These are phyloP conservation scores for Termitomyces heimii DNA, from an alignment of 768 basidiomycete genomes.

Conservation along the genomic window DNA sequence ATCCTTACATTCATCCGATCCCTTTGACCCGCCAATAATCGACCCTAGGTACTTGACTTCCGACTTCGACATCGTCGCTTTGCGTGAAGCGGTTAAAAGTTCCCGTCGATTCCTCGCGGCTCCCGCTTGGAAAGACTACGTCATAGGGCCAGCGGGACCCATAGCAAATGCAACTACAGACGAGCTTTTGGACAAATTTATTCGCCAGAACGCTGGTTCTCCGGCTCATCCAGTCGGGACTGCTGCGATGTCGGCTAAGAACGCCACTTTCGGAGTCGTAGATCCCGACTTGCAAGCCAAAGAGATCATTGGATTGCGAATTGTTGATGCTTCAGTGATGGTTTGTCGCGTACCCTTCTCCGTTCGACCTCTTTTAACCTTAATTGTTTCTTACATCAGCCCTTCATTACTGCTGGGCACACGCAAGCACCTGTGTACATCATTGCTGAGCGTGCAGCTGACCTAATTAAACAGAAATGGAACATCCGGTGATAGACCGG, in stretches of 20 bases:
- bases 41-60: slow-evolving; percentile 28
- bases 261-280: background rate
- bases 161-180: slow-evolving; percentile 6
- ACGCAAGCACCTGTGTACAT: slow-evolving; percentile 18
- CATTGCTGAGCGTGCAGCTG: slow-evolving; percentile 21
- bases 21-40: slow-evolving; percentile 35
- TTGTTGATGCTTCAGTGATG: background rate
- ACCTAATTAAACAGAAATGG: slow-evolving; percentile 5
- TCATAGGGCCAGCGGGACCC: slow-evolving; percentile 5
- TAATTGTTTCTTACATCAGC: background rate
- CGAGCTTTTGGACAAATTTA: slow-evolving; percentile 2
- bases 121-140: slow-evolving; percentile 6
- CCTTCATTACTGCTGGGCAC: slow-evolving; percentile 12
- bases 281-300: background rate
- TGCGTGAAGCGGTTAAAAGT: slow-evolving; percentile 17
- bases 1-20: slow-evolving; percentile 28
- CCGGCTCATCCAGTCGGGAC: background rate
- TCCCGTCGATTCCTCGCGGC: slow-evolving; percentile 1
- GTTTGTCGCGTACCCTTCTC: background rate
- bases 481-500: background rate
- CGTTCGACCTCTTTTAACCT: background rate
- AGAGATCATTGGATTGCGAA: background rate
- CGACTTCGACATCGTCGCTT: slow-evolving; percentile 17
- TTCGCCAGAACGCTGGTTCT: slow-evolving; percentile 1
- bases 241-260: background rate